Evolutionary conservation across 208 protist genomes (phyloP), one percentile per base, ranked within the genome.

Genomic region (Trypanosoma scelopori): DNA sequence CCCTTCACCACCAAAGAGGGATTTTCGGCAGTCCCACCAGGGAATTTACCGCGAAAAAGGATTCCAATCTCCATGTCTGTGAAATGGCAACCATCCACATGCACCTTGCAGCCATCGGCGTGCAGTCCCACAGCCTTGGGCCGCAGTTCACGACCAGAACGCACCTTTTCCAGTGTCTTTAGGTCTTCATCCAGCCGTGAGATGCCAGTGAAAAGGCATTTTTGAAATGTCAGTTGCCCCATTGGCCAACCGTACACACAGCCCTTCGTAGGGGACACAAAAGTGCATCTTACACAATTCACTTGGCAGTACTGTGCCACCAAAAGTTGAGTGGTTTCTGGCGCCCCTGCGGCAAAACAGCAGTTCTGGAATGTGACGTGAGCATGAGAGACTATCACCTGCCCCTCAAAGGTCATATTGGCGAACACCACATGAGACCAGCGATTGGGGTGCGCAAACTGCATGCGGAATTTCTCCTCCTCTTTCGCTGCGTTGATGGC

Each of bases 351-450:
- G 20, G 71, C 55, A 42, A 95, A 95, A 64, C 66, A 55, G 71
- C 89, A 95, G 75, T 95, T 91, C 9, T 79, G 74, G 56, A 95
- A 95, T 16, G 58, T 85, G 4, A 92, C 81, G 69, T 95, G 89
- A 0, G 87, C 87, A 23, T 87, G 79, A 25, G 65, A 67, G 55
- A 95, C 83, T 59, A 77, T 70, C 12, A 95, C 85, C 3, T 79
- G 82, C 20, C 83, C 85, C 16, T 59, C 61, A 51, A 95, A 95
- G 16, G 86, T 92, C 22, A 92, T 59, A 67, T 92, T 85, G 9
- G 76, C 59, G 35, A 95, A 78, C 5, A 76, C 67, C 27, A 95
- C 84, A 6, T 74, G 22, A 9, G 80, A 73, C 87, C 89, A 95
- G 13, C 83, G 84, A 56, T 84, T 50, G 37, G 89, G 89, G 61